A percentile compares a stretch with the other conserved stretches of the same genome.
phyloP scores from a whole-genome alignment of 2,329 filamentous ascomycete species.

The Xylariomycetidae sp. region DNA sequence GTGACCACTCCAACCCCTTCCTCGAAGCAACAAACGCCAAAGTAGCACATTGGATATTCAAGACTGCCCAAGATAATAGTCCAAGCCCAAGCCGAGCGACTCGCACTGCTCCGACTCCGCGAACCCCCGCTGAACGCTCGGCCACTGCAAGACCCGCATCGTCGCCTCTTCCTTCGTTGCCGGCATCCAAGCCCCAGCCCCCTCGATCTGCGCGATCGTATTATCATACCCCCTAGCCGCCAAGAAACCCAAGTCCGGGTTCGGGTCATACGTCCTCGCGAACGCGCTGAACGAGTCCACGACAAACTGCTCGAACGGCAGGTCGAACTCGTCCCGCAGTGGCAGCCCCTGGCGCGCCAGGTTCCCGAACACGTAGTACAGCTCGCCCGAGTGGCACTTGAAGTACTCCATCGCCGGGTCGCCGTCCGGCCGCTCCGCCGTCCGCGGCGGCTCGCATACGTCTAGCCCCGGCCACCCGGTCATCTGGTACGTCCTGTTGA shows the following conservation, averaged over 20 bases:
- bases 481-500: conserved; percentile 51
- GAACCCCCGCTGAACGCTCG: conserved; percentile 33
- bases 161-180: conserved; percentile 33
- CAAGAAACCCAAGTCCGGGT: conserved; percentile 41
- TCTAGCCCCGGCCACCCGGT: conserved; percentile 50
- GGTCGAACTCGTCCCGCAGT: conserved; percentile 40
- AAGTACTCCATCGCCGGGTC: conserved; percentile 35
- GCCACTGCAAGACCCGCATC: conserved; percentile 43
- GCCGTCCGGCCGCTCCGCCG: conserved; percentile 21
- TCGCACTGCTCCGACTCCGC: conserved; percentile 48
- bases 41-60: too few relatives aligned
- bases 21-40: too few relatives aligned
- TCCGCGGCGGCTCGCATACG: conserved; percentile 39
- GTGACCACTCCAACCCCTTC: too few relatives aligned
- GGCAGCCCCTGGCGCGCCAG: conserved; percentile 35
- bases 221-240: conserved; percentile 34
- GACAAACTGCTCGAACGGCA: conserved; percentile 31
- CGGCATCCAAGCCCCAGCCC: conserved; percentile 31
- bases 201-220: conserved; percentile 19
- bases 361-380: conserved; percentile 51
- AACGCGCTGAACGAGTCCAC: conserved; percentile 50
- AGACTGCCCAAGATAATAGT: conserved; percentile 31
- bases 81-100: conserved; percentile 38
- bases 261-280: conserved; percentile 45
- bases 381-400: conserved; percentile 53